Conservation (phyloP, 352 stramenopile species). For the Plasmopara muralis region DNA sequence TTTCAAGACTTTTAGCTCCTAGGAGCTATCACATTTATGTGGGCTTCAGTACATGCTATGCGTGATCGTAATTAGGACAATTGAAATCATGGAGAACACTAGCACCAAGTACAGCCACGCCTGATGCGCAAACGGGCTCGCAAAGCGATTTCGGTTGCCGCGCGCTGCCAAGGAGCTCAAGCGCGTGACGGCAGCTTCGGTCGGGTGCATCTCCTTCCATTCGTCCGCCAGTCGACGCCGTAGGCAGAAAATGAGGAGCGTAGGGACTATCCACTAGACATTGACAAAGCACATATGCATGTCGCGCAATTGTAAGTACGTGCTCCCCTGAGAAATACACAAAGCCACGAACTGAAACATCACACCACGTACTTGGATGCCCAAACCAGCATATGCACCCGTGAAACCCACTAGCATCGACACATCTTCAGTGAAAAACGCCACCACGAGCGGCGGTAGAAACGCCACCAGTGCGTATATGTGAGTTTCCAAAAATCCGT, state of each 20-base stretch:
- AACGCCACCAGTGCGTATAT: slow-evolving; percentile 65
- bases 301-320: slow-evolving; percentile 29
- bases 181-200: slow-evolving; percentile 22
- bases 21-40: slow-evolving; percentile 3
- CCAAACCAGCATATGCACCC: slow-evolving; percentile 74
- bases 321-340: slow-evolving; percentile 19
- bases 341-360: slow-evolving; percentile 12
- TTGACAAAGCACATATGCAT: slow-evolving; percentile 20
- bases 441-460: slow-evolving; percentile 70
- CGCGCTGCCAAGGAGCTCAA: slow-evolving; percentile 10
- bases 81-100: slow-evolving; percentile 43
- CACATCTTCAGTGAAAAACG: slow-evolving; percentile 85
- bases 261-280: slow-evolving; percentile 73
- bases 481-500: slow-evolving; percentile 47
- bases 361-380: slow-evolving; percentile 59
- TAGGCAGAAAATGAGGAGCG: slow-evolving; percentile 68
- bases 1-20: neutral
- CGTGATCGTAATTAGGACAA: slow-evolving; percentile 70
- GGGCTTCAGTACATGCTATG: slow-evolving; percentile 36
- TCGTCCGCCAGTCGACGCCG: slow-evolving; percentile 46
- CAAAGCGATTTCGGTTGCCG: slow-evolving; percentile 56
- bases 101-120: slow-evolving; percentile 70
- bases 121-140: slow-evolving; percentile 60
- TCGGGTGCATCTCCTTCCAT: slow-evolving; percentile 32
- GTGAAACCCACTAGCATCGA: slow-evolving; percentile 86